Base-by-base conservation (phyloP, 1,284 basidiomycete genomes). In the Mrakiaceae sp. region DNA sequence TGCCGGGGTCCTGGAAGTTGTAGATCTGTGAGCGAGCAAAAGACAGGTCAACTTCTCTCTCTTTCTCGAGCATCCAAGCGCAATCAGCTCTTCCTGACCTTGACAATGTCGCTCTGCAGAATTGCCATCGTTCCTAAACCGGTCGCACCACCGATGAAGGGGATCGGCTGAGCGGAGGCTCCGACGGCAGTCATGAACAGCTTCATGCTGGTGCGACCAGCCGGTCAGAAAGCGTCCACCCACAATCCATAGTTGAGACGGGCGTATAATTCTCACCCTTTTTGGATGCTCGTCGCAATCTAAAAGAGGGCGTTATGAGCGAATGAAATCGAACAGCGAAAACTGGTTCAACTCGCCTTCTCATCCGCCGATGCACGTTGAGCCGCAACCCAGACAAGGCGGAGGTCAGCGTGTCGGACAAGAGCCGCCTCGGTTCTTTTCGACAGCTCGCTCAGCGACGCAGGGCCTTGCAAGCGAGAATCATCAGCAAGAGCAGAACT, bases 361-460 rank as follows among this genome's bases (percentile, higher is more conserved):
- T 63, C 62, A 27, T 63, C 62, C 11, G 39, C 55, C 4, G 47
- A 51, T 5, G 58, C 57, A 42, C 62, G 47, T 49, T 63, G 62
- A 58, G 62, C 62, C 16, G 62, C 56, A 8, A 63, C 62, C 62
- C 62, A 63, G 39, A 63, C 39, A n/a, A 63, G 51, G 6, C 62
- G 16, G 14, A 63, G 9, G 8, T 63, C 56, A 2, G 62, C 55
- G 10, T 50, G 14, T 5, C 43, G 7, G 8, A 63, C 49, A 2
- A 63, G 40, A 44, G 55, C 14, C 4, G 55, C 50, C 49, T 63
- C 62, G 44, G 54, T 58, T 10, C 56, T 5, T 39, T 63, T 58
- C 4, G 55, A 58, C 8, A 63, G 56, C 14, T 14, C 40, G 4
- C 48, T 44, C 14, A 63, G 51, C n/a, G 62, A 63, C 12, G 14